Evolutionary conservation across 306 rosid species (phyloP), one percentile per base, ranked within the genome.

Genomic region (Senna tora): DNA sequence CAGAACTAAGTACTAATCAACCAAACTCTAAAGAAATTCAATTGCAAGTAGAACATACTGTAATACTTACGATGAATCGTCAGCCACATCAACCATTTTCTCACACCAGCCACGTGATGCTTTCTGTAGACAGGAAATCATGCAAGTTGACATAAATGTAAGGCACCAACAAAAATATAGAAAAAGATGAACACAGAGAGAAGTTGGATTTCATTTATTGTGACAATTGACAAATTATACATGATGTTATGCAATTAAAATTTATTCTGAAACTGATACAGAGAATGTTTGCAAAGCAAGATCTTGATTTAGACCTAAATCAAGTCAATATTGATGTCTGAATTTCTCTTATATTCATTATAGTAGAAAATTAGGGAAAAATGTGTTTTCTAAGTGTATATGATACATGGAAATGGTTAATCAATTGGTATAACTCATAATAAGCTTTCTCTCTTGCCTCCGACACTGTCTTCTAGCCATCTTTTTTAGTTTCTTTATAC

Each of bases 61-160:
- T 42, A 66, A 80, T 75, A 75, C 96, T 83, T 87, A 95, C 99
- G 66, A 86, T 46, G 96, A 95, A 76, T 91, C 96, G 58, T 91
- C 97, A 21, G 89, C 88, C 25, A 89, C 80, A 65, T 89, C 96
- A 42, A 94, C 84, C 97, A 94, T 89, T 85, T 91, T 94, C 83
- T 91, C 97, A 76, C 89, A 82, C 97, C 99, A 88, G 65, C 99
- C 99, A 56, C 88, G 93, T 72, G 97, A 72, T 76, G 85, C 76
- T 82, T 75, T 91, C 96, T 91, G 78, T n/a, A 52, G 33, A 70
- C 38, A 68, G 67, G 45, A 77, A 61, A 39, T 45, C 55, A 69
- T 21, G 47, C 12, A 34, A 19, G 16, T 58, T 62, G 21, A 11
- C 7, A 21, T 21, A 41, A 58, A 60, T 16, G 9, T 53, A 38